Evolutionary conservation across 805 yeast species (phyloP).

Genomic region (Hanseniaspora singularis): DNA sequence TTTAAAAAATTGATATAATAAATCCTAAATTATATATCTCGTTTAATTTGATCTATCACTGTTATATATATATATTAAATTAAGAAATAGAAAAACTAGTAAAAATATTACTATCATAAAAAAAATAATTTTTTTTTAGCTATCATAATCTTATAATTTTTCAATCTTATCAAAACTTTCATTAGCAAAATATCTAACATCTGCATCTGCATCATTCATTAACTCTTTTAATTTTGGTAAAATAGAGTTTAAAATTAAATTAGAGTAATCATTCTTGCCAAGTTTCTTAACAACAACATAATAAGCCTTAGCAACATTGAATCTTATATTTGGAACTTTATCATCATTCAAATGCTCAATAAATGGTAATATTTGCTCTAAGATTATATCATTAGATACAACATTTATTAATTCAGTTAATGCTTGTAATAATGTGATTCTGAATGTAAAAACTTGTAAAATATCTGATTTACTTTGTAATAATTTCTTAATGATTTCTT

Average conservation of each 20-base stretch:
- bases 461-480: conserved; percentile 35
- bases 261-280: conserved; percentile 25
- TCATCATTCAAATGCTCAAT: conserved; percentile 60
- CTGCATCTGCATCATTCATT: conserved; percentile 64
- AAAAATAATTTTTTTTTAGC: not conserved
- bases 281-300: conserved; percentile 48
- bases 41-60: no score
- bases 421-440: conserved; percentile 83
- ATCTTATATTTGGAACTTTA: conserved; percentile 87
- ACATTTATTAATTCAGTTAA: conserved; percentile 73
- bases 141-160: conserved; percentile 16
- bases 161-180: conserved; percentile 40
- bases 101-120: not conserved
- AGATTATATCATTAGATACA: conserved; percentile 44
- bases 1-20: no score
- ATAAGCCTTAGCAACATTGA: conserved; percentile 84
- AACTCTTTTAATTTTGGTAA: conserved; percentile 55
- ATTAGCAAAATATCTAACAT: conserved; percentile 76
- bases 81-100: no score
- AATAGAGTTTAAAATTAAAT: conserved; percentile 40
- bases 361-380: conserved; percentile 65
- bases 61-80: no score
- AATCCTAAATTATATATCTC: no score
- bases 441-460: conserved; percentile 64
- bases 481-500: conserved; percentile 67